Evolutionary conservation across 805 yeast species (phyloP), one percentile per base, ranked within the genome.

Genomic region (Yamadazyma philogaea): DNA sequence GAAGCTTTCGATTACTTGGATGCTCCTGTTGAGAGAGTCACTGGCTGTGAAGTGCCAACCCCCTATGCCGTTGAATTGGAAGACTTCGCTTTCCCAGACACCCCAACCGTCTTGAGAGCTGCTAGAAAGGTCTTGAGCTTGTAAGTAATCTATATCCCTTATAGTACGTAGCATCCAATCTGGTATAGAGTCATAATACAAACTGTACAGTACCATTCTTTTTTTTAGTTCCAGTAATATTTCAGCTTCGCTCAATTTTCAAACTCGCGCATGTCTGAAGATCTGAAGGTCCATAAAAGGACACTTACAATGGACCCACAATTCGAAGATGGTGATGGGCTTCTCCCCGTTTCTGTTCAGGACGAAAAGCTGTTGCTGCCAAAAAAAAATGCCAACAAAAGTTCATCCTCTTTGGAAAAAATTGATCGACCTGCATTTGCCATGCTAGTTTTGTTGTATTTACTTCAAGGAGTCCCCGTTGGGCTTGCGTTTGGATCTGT

Each of bases 11-110:
- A 93, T 72, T 87, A 89, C 80, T 80, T 93, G 63, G 99, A 93
- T 71, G 95, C 98, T 48, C 99, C 99, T 57, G 87, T 93, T 54
- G 95, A 84, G 75, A 88, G 99, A 78, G 91, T 90, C 59, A 93
- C 99, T 46, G 99, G 99, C 68, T 95, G 98, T 64, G 99, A 93
- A 75, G 97, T 90, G 24, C 99, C 99, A 69, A 93, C 99, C 55
- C 99, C 99, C 52, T 93, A 93, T 65, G 96, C 96, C 57, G 80
- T 82, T 69, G 90, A 84, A 73, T 79, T 93, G 64, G 99, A 93
- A 81, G 95, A 86, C 74, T 87, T 93, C 64, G 96, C 98, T 43
- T 93, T 93, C 96, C 99, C 99, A 69, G 96, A 90, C 66, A 77
- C 87, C 43, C 91, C 87, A 61, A 80, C 89, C 52, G 86, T 93